Evolutionary conservation across 441 rosid genomes (phyloP).

Genomic region (Oxalis stricta): DNA sequence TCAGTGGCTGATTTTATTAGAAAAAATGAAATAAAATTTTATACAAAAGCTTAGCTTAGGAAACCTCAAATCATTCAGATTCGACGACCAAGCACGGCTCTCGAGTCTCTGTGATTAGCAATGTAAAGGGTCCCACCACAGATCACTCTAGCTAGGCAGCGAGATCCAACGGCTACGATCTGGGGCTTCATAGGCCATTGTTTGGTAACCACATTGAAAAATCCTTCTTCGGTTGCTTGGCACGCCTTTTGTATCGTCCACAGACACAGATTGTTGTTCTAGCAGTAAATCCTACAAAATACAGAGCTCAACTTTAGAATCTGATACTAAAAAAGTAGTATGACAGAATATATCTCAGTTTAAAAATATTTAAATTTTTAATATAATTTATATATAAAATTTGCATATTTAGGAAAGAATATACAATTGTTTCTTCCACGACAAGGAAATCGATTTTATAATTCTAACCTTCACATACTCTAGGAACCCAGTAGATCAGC

Average conservation of each 20-base stretch:
- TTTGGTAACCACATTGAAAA: conserved; percentile 31
- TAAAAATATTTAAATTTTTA: no score
- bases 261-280: conserved; percentile 32
- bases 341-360: no score
- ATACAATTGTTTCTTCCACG: no score
- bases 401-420: no score
- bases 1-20: no score
- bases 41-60: no score
- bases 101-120: conserved; percentile 39
- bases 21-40: no score
- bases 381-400: no score
- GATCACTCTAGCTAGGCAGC: conserved; percentile 39
- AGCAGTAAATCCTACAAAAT: conserved; percentile 29
- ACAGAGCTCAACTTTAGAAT: background rate
- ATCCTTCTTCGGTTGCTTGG: conserved; percentile 47
- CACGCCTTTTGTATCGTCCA: conserved; percentile 37
- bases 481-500: conserved; percentile 96
- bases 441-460: no score
- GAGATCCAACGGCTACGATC: conserved; percentile 50
- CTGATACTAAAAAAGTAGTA: no score
- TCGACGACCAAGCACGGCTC: conserved; percentile 49
- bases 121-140: conserved; percentile 34
- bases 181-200: conserved; percentile 50
- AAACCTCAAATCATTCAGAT: no score
- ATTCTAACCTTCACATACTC: conserved; percentile 89